These are phyloP conservation scores for Ustilago loliicola DNA, from an alignment of 1,284 basidiomycete genomes.

Conservation along the genomic window DNA sequence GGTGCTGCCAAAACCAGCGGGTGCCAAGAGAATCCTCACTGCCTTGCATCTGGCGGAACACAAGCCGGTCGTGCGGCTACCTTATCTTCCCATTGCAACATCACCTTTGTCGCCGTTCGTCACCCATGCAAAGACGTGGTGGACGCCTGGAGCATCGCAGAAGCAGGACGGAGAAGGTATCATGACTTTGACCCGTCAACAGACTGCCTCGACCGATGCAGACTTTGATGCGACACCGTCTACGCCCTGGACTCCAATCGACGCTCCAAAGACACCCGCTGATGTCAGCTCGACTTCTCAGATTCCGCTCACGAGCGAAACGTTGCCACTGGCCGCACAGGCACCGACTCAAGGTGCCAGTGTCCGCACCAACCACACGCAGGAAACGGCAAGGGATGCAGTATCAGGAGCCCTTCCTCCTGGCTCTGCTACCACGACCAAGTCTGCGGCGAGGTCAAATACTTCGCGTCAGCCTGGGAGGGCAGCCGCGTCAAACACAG, in stretches of 20 bases:
- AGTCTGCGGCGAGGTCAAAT: constrained; percentile 16
- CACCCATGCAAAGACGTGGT: constrained; percentile 41
- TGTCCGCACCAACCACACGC: constrained; percentile 13
- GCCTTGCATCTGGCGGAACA: constrained; percentile 51
- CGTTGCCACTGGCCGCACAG: constrained; percentile 18
- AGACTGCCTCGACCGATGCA: constrained; percentile 21
- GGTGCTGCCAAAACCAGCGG: constrained; percentile 59
- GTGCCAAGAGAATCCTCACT: constrained; percentile 51
- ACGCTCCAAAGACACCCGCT: constrained; percentile 5
- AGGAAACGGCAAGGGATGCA: constrained; percentile 17
- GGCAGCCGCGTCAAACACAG: background rate
- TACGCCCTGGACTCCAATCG: constrained; percentile 40
- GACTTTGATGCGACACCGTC: constrained; percentile 35
- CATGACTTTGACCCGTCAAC: constrained; percentile 36
- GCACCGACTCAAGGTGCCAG: constrained; percentile 17
- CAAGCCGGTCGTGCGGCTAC: constrained; percentile 82
- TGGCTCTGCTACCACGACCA: constrained; percentile 20
- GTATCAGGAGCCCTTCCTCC: background rate
- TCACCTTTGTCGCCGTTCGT: constrained; percentile 75
- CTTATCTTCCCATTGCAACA: constrained; percentile 89
- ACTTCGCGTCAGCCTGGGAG: constrained; percentile 17
- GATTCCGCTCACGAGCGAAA: constrained; percentile 33
- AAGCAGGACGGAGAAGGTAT: constrained; percentile 25
- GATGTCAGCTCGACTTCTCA: constrained; percentile 7
- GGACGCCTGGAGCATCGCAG: constrained; percentile 25